Conservation (phyloP, 345 rosid genomes). For the Eucalyptus sp. region DNA sequence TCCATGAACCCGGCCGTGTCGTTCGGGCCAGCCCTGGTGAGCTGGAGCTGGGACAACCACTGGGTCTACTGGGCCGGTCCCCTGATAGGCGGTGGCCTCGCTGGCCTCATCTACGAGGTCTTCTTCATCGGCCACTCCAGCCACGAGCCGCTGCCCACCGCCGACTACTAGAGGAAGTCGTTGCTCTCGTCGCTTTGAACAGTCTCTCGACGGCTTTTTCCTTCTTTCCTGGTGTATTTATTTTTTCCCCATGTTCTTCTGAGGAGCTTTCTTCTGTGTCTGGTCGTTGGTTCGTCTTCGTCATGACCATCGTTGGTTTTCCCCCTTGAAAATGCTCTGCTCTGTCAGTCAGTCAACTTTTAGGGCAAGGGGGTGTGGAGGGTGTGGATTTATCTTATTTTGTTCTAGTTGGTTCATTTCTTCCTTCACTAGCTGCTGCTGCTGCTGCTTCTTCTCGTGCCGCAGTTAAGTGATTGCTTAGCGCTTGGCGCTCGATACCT, state of each 20-base stretch:
- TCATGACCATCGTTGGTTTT: not conserved
- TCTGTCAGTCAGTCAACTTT: not conserved
- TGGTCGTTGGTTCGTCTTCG: not conserved
- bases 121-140: conserved; percentile 41
- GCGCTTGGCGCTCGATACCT: not conserved
- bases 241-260: not conserved
- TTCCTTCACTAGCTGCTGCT: not conserved
- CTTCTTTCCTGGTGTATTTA: not conserved
- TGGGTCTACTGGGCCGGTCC: conserved; percentile 98
- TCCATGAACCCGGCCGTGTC: conserved; percentile 98
- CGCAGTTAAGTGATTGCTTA: not conserved
- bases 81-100: conserved; percentile 72
- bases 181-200: not conserved
- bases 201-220: not conserved
- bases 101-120: conserved; percentile 65
- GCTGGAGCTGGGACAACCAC: conserved; percentile 87
- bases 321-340: not conserved
- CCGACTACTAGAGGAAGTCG: conserved; percentile 46
- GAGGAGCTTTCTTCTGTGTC: not conserved
- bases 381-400: not conserved
- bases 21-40: conserved; percentile 85
- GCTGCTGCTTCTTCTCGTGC: not conserved
- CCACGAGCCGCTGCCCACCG: conserved; percentile 54
- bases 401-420: not conserved
- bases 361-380: not conserved